Percentiles rank a stretch among this genome's conserved stretches.
Conservation (phyloP, 768 basidiomycete species). For the Amanita muscaria region DNA sequence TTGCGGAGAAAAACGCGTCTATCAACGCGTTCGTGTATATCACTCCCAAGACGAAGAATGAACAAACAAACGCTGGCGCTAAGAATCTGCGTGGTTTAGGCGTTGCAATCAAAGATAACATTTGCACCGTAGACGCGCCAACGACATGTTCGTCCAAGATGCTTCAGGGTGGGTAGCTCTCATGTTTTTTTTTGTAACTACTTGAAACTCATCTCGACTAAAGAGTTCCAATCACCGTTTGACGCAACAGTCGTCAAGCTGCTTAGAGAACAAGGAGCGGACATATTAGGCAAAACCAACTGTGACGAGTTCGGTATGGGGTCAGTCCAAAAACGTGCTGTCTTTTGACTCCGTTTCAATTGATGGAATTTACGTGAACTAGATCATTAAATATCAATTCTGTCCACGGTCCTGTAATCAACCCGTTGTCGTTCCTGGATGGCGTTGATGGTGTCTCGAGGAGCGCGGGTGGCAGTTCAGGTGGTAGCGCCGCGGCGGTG, state of each 20-base stretch:
- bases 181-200: background rate
- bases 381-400: conserved; percentile 77
- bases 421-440: conserved; percentile 43
- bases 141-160: conserved; percentile 75
- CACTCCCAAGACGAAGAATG: conserved; percentile 12
- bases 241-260: conserved; percentile 77
- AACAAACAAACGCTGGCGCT: conserved; percentile 3
- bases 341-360: too few relatives aligned
- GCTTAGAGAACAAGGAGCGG: conserved; percentile 53
- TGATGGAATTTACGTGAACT: conserved; percentile 8
- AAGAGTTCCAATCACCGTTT: conserved; percentile 73
- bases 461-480: conserved; percentile 88
- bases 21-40: conserved; percentile 51
- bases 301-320: conserved; percentile 99
- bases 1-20: conserved; percentile 27
- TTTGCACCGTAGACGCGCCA: conserved; percentile 55
- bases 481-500: conserved; percentile 92
- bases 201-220: background rate
- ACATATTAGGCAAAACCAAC: conserved; percentile 82
- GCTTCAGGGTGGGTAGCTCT: conserved; percentile 47
- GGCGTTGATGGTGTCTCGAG: conserved; percentile 19
- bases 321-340: conserved; percentile 29
- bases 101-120: conserved; percentile 83
- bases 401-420: conserved; percentile 67
- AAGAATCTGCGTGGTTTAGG: conserved; percentile 32